Evolutionary conservation across 2,329 filamentous ascomycete genomes (phyloP), one percentile per base, ranked within the genome.

Genomic region (Dryadomyces quercivorus): DNA sequence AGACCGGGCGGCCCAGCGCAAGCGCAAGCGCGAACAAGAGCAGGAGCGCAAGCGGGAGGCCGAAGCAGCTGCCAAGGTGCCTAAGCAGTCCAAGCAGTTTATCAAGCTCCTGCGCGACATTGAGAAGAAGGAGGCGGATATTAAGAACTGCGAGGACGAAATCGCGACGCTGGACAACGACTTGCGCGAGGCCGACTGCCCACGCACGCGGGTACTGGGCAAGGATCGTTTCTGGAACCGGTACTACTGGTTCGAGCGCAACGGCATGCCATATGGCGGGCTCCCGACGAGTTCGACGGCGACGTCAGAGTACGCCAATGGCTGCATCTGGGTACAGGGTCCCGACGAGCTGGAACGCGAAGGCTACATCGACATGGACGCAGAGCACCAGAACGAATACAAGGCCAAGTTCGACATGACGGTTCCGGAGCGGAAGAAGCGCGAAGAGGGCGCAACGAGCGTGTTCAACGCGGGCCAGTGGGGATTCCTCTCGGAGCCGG

Each of bases 161-260:
- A 94, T 98, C 59, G 82, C 82, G 3, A 78, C 85, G 36, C 81
- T 95, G 52, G 92, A 97, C 62, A 91, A 94, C 63, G 91, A 97
- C 66, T 76, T 98, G 48, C 86, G 93, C 52, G 92, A 97, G 69
- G 90, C 91, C 44, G 88, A 96, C 68, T 95, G 92, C 63, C 88
- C 91, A 40, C 85, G 93, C 58, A 95, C 91, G 18, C 84, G 88
- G 59, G 83, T 92, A 18, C 76, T 98, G 26, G 93, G 93, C 57
- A 92, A 93, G 67, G 93, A 98, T 69, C 83, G 93, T 47, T 98
- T 95, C 75, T 95, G 92, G 83, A 97, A 98, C 69, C 82, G 92
- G 53, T 98, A 97, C 70, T 97, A 94, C 75, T 98, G 93, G 92
- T 96, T 97, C 67, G 93, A 98, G 70, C 85, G 92, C 59, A 98